phyloP scores from a whole-genome alignment of 2,329 filamentous ascomycete species.

The Pestalotiopsis sp. region DNA sequence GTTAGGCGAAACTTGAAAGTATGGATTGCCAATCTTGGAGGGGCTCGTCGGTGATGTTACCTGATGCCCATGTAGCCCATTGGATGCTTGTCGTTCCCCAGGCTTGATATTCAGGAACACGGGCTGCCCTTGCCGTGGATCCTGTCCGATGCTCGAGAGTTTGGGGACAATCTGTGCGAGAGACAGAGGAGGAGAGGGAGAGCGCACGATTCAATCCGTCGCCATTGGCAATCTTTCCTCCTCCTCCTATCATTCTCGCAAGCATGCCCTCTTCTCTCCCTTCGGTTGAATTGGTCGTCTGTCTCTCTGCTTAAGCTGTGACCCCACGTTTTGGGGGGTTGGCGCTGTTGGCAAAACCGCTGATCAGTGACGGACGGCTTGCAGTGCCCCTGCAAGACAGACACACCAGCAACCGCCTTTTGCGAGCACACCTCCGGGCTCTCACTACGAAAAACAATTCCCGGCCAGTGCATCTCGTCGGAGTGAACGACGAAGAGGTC shows the following conservation, averaged over 20 bases:
- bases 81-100: background rate
- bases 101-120: background rate
- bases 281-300: background rate
- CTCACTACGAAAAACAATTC: background rate
- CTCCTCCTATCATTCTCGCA: background rate
- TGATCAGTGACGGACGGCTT: background rate
- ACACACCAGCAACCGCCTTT: background rate
- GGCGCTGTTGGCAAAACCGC: background rate
- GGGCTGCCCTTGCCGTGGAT: background rate
- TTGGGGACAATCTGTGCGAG: background rate
- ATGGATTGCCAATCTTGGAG: slow-evolving; percentile 6
- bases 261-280: background rate
- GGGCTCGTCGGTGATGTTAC: slow-evolving; percentile 2
- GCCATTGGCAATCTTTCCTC: background rate
- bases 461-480: background rate
- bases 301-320: background rate
- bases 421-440: background rate
- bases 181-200: background rate
- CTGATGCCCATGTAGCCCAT: background rate
- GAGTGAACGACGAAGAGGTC: background rate
- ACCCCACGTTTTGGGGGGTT: background rate
- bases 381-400: background rate
- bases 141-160: background rate
- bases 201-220: background rate
- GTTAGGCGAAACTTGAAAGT: background rate